Evolutionary conservation across 306 rosid species (phyloP).

Genomic region (Vachellia collinsii): DNA sequence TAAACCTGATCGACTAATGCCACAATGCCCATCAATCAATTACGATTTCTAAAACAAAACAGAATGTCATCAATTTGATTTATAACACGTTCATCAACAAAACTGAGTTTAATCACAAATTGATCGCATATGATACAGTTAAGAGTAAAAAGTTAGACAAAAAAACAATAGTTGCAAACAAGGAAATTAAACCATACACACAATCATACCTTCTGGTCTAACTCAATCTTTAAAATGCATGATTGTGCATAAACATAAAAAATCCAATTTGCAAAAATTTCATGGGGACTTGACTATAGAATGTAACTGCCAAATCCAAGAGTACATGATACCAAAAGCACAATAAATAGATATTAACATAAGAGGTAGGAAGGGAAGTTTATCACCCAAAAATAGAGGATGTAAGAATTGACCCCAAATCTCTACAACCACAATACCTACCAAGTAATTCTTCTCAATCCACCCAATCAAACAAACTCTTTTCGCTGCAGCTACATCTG

Average conservation of each 20-base stretch:
- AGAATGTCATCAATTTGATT: not conserved
- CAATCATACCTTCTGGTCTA: not conserved
- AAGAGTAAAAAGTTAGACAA: not conserved
- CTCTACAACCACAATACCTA: conserved; percentile 73
- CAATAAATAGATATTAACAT: conserved; percentile 78
- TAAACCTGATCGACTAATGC: not conserved
- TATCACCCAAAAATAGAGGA: conserved; percentile 66
- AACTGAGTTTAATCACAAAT: not conserved
- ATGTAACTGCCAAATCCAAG: conserved; percentile 87
- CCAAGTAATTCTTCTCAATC: conserved; percentile 57
- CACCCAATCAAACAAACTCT: conserved; percentile 52
- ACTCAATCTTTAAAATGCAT: not conserved
- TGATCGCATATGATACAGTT: not conserved
- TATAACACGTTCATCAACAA: not conserved
- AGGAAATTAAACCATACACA: not conserved
- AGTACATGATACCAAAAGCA: conserved; percentile 75
- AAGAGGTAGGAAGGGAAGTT: conserved; percentile 77
- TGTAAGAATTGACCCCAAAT: conserved; percentile 84
- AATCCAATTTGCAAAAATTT: not conserved
- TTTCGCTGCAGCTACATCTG: conserved; percentile 24
- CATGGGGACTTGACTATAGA: conserved; percentile 49
- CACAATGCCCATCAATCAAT: not conserved
- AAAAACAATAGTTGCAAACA: not conserved
- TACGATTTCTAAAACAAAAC: not conserved
- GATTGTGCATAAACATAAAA: not conserved